These are phyloP conservation scores for Arthroderma uncinatum DNA, from an alignment of 2,329 filamentous ascomycete species.

Conservation along the genomic window DNA sequence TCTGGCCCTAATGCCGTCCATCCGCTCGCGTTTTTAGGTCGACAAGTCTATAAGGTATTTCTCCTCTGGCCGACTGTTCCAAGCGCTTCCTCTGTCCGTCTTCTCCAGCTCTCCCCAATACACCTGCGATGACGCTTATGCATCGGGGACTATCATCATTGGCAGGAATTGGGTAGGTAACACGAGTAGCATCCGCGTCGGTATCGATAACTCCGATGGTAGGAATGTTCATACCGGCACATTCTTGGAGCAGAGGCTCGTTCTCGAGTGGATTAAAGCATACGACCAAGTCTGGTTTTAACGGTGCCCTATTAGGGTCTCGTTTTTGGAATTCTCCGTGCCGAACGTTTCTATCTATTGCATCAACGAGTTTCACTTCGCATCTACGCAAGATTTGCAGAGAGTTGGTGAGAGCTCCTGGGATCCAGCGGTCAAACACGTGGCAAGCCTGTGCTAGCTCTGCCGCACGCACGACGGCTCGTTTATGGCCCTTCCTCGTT, in stretches of 20 bases:
- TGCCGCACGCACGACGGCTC: conserved; percentile 70
- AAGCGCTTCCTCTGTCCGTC: conserved; percentile 59
- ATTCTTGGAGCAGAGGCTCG: conserved; percentile 80
- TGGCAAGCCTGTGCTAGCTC: conserved; percentile 69
- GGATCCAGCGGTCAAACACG: conserved; percentile 85
- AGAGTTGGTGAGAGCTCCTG: conserved; percentile 84
- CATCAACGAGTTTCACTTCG: conserved; percentile 63
- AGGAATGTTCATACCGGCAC: conserved; percentile 73
- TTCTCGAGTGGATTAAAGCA: conserved; percentile 92
- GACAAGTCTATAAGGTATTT: conserved; percentile 43
- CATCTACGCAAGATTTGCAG: conserved; percentile 71
- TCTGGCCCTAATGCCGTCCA: not conserved
- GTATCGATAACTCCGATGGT: conserved; percentile 95
- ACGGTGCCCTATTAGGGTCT: conserved; percentile 44
- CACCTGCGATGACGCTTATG: conserved; percentile 69
- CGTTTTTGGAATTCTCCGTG: conserved; percentile 28
- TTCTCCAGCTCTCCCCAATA: conserved; percentile 74
- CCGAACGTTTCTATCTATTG: conserved; percentile 56
- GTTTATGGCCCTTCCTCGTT: conserved; percentile 69
- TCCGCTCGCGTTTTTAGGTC: conserved; percentile 1
- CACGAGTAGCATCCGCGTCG: conserved; percentile 80
- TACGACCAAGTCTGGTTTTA: conserved; percentile 83
- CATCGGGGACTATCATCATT: conserved; percentile 93
- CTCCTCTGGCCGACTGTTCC: conserved; percentile 50
- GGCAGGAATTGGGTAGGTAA: conserved; percentile 91